Conservation (phyloP, 2,329 filamentous ascomycete species). For the Plenodomus biglobosus region DNA sequence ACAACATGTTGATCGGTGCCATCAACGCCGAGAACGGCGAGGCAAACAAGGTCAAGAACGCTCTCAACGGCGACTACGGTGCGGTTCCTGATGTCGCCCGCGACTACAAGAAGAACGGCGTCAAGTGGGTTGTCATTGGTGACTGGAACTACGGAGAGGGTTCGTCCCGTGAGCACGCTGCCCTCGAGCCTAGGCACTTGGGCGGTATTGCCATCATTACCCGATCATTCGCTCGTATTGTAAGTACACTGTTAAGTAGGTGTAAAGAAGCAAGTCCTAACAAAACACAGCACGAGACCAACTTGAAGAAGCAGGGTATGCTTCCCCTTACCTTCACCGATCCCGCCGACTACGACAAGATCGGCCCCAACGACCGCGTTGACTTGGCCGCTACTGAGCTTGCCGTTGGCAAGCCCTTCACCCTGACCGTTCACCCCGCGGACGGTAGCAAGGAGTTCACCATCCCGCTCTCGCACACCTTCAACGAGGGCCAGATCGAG, state of each 20-base stretch:
- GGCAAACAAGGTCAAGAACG: slow-evolving; percentile 97
- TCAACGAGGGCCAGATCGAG: slow-evolving; percentile 96
- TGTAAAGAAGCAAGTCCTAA: slow-evolving; percentile 2
- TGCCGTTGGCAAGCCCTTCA: slow-evolving; percentile 88
- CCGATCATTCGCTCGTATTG: slow-evolving; percentile 93
- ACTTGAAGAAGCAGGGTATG: slow-evolving; percentile 99
- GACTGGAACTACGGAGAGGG: slow-evolving; percentile 99
- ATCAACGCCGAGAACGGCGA: slow-evolving; percentile 95
- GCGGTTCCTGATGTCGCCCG: slow-evolving; percentile 91
- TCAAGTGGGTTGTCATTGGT: slow-evolving; percentile 96
- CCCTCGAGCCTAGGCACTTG: slow-evolving; percentile 94
- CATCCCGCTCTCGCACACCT: slow-evolving; percentile 86
- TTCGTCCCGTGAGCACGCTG: slow-evolving; percentile 95
- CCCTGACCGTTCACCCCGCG: slow-evolving; percentile 88
- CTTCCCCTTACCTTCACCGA: slow-evolving; percentile 94
- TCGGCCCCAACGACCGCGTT: slow-evolving; percentile 88
- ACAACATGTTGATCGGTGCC: slow-evolving; percentile 99
- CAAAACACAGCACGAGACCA: slow-evolving; percentile 76
- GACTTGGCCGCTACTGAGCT: slow-evolving; percentile 88
- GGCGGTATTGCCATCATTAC: slow-evolving; percentile 97
- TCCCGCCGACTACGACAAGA: slow-evolving; percentile 97
- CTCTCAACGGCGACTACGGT: slow-evolving; percentile 77
- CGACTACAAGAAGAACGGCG: slow-evolving; percentile 97
- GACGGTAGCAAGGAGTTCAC: slow-evolving; percentile 75
- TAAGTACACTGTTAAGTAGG: slow-evolving; percentile 40